Evolutionary conservation across 331 rosid genomes (phyloP), one percentile per base, ranked within the genome.

Genomic region (Rhamnella rubrinervis): DNA sequence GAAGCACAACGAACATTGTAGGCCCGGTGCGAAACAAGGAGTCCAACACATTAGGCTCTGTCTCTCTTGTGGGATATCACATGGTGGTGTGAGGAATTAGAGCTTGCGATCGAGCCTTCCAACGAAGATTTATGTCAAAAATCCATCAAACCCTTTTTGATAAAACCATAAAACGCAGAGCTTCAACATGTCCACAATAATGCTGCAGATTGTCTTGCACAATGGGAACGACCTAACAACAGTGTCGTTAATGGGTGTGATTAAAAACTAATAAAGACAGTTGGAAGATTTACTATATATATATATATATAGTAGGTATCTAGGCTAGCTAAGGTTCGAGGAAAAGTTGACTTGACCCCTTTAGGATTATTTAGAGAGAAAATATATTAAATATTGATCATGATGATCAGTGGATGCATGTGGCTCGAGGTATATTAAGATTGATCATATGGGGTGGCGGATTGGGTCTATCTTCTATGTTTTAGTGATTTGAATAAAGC

Each of bases 1-100:
- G 52, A 84, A 75, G 76, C 83, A 81, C 85, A 83, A 72, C 86
- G 65, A 78, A 65, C 19, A 14, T 9, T 86, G 97, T 88, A 84
- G 89, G 89, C 86, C 58, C 66, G 53, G 74, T 87, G 37, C 84
- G 79, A 65, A 88, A 84, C 96, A 87, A 37, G 11, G 59, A 79
- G 75, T 77, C 80, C 71, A 31, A 75, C 59, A 9, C 59, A 41
- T 73, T 82, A 71, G 75, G 72, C 58, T 69, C 50, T 82, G 96
- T 83, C 86, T 59, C 83, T 67, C 82, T 66, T 65, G 68, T 81
- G 71, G 70, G 83, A 78, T 47, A 66, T 81, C 85, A 71, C 92
- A 84, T 71, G 81, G 63, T 67, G 68, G 68, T 78, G 71, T 49
- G 35, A 31, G 35, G 35, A 31, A 31, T 31, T 31, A 31, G 35